Evolutionary conservation across 768 basidiomycete species (phyloP), one percentile per base, ranked within the genome.

Genomic region (Cystobasidium ongulense): DNA sequence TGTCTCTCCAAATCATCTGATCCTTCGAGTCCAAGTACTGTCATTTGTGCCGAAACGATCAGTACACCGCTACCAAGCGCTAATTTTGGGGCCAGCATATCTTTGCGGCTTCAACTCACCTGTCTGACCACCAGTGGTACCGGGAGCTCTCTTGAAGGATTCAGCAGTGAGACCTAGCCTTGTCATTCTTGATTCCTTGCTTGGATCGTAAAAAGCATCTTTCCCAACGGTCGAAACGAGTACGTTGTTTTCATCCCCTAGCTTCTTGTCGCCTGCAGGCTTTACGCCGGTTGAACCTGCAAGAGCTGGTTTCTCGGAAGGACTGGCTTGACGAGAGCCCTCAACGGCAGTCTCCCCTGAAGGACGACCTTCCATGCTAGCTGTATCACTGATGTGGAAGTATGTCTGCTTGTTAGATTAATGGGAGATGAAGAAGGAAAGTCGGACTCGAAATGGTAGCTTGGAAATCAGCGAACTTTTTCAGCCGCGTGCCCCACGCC

Each of bases 111-210:
- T 21, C 15, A 21, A 50, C 57, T 29, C 11, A 59, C 8, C 57
- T 13, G 25, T 17, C 25, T 71, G 68, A 8, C 68, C 68, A n/a
- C 36, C 68, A 63, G 66, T 70, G 1, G 78, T 75, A 23, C 81
- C 82, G 0, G 82, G 82, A 31, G 82, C 82, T 29, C 79, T 79
- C 76, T 82, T 82, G 80, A 81, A 82, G 15, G 78, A 80, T 76
- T 82, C 82, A 25, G 75, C 67, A 73, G 74, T 82, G 70, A 82
- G 64, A 25, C 82, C 82, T 10, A 79, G 70, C n/a, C 68, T 75
- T 0, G 82, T 83, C 74, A 63, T 73, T 43, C 76, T 38, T 27
- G 57, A 59, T 29, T 59, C 57, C 21, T 59, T 59, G 33, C 29
- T 29, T 35, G 57, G 57, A 29, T 59, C 57, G 33, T 59, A 59